These are phyloP conservation scores for Friedmanniomyces endolithicus DNA, from an alignment of 495 filamentous ascomycete species.

Conservation along the genomic window DNA sequence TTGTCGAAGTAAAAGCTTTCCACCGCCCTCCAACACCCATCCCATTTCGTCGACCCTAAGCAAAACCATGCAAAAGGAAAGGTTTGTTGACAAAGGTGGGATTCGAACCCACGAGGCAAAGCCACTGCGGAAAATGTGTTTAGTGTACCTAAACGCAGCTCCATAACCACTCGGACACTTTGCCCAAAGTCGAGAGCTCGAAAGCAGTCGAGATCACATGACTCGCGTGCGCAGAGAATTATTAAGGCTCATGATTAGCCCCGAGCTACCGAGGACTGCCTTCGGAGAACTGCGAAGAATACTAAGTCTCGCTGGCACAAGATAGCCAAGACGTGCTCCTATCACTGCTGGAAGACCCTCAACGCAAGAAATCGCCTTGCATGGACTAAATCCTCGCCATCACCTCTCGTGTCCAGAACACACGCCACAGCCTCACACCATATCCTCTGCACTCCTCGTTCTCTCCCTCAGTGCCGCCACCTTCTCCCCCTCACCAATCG, in stretches of 20 bases:
- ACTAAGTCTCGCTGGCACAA: too few relatives aligned
- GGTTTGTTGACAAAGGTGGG: background rate
- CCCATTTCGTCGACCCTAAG: too few relatives aligned
- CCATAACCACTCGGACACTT: slow-evolving; percentile 4
- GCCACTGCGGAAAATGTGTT: background rate
- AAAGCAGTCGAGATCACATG: background rate
- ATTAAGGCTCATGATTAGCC: background rate
- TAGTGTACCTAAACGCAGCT: background rate
- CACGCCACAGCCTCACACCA: background rate
- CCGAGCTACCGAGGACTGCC: background rate
- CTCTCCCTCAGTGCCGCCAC: background rate
- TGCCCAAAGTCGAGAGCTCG: background rate
- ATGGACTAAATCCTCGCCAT: too few relatives aligned
- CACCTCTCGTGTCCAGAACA: background rate
- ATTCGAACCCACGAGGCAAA: slow-evolving; percentile 5
- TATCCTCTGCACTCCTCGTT: background rate
- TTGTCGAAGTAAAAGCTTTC: too few relatives aligned
- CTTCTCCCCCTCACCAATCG: background rate
- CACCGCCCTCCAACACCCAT: too few relatives aligned
- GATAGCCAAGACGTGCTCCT: background rate
- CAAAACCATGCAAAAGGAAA: background rate
- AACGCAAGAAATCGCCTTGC: too few relatives aligned
- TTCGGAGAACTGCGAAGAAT: too few relatives aligned
- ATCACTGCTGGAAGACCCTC: background rate
- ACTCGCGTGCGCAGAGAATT: background rate